Evolutionary conservation across 2,329 filamentous ascomycete species (phyloP).

Genomic region (Stachybotrys echinatus): DNA sequence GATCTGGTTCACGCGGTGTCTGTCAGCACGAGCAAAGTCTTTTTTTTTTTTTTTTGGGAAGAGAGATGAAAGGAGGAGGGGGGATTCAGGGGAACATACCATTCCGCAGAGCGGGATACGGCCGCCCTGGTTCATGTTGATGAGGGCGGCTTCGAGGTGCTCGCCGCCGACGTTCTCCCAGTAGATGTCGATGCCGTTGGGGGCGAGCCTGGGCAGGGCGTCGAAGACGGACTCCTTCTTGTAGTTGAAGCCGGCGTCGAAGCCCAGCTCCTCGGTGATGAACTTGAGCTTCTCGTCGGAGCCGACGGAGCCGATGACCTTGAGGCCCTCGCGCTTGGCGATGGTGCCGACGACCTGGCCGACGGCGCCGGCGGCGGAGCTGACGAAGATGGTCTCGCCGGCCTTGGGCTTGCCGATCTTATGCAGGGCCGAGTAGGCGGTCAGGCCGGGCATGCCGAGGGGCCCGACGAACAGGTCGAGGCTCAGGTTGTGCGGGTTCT

Average conservation of each 20-base stretch:
- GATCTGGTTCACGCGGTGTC: slow-evolving; percentile 40
- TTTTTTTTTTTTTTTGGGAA: background rate
- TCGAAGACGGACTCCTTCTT: slow-evolving; percentile 65
- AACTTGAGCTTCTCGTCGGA: slow-evolving; percentile 71
- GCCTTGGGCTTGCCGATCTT: slow-evolving; percentile 70
- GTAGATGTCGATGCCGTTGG: slow-evolving; percentile 73
- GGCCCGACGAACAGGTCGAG: slow-evolving; percentile 60
- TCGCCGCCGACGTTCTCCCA: slow-evolving; percentile 78
- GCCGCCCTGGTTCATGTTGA: slow-evolving; percentile 52
- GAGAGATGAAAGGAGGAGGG: background rate
- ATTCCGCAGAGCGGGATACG: slow-evolving; percentile 62
- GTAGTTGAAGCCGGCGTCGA: slow-evolving; percentile 75
- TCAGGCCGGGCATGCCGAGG: slow-evolving; percentile 72
- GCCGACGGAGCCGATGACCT: slow-evolving; percentile 69
- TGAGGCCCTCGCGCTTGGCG: slow-evolving; percentile 70
- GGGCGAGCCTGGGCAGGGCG: slow-evolving; percentile 61
- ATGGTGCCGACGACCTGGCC: slow-evolving; percentile 71
- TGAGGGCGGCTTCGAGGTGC: slow-evolving; percentile 52
- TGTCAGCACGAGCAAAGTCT: background rate
- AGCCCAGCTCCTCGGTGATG: slow-evolving; percentile 63
- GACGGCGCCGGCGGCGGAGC: slow-evolving; percentile 68
- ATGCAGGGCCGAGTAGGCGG: slow-evolving; percentile 69
- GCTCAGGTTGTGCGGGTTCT: slow-evolving; percentile 62
- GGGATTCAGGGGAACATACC: slow-evolving; percentile 28
- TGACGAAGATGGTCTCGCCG: slow-evolving; percentile 74